Evolutionary conservation across 1,284 basidiomycete genomes (phyloP), one percentile per base, ranked within the genome.

Genomic region (Austroboletus novae-zelandiae): DNA sequence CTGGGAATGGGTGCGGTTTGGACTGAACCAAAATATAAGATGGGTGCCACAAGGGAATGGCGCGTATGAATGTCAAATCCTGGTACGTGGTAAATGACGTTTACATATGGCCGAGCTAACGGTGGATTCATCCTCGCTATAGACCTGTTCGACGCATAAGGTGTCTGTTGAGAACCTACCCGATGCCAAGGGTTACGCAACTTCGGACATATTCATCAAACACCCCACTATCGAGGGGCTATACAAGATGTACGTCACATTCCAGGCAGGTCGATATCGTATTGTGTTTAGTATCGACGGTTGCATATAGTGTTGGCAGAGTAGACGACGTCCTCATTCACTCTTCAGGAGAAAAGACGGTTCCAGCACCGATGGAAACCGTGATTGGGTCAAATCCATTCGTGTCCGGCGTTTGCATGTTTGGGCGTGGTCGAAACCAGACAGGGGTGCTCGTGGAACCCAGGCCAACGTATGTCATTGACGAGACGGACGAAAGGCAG

Each of bases 201-300:
- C 63, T 13, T 61, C 61, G 7, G 72, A 74, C 45, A 47, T 64
- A 5, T 74, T 63, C 34, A 45, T 57, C 36, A 56, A 58, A n/a
- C 72, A 74, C 44, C 34, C 34, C 5, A 15, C 64, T 8, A 62
- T 69, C 2, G 45, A 56, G 23, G 55, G 56, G 4, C 18, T 67
- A 3, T 69, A 52, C 64, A 74, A 66, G 58, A 55, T 76, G 76
- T 77, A 50, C 1, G 66, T 29, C 32, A 39, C 9, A 14, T 23
- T 3, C n/a, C n/a, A n/a, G n/a, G n/a, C 5, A 11, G 14, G n/a
- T n/a, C n/a, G n/a, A n/a, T n/a, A n/a, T n/a, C n/a, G n/a, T n/a
- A n/a, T n/a, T n/a, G n/a, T n/a, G n/a, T n/a, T n/a, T n/a, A n/a
- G n/a, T n/a, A n/a, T n/a, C n/a, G n/a, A n/a, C n/a, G n/a, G n/a